phyloP scores from a whole-genome alignment of 2,329 filamentous ascomycete species.

The Rhynchosporium graminicola region DNA sequence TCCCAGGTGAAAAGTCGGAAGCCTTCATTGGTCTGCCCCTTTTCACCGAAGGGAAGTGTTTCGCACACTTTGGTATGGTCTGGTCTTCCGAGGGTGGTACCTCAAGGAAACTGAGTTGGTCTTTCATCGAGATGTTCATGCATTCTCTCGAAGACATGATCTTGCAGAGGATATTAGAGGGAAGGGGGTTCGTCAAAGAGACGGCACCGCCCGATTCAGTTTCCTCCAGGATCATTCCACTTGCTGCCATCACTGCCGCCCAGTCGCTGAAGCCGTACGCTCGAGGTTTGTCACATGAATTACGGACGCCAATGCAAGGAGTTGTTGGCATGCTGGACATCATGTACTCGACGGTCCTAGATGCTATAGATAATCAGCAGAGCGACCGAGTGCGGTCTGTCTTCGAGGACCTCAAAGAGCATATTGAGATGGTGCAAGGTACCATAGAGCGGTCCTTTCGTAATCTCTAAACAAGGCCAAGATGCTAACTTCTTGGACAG shows the following conservation, averaged over 20 bases:
- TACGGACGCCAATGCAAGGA: conserved; percentile 74
- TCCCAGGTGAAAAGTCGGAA: conserved; percentile 60
- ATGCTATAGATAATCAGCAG: conserved; percentile 58
- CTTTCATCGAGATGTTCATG: conserved; percentile 66
- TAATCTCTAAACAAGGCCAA: conserved; percentile 14
- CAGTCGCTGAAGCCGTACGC: conserved; percentile 72
- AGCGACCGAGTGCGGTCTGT: conserved; percentile 54
- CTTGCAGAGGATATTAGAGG: conserved; percentile 56
- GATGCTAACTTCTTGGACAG: conserved; percentile 41
- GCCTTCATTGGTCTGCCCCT: conserved; percentile 68
- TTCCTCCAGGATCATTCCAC: conserved; percentile 50
- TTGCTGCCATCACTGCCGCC: conserved; percentile 56
- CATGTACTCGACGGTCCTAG: conserved; percentile 71
- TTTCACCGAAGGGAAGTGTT: conserved; percentile 64
- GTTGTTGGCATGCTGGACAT: conserved; percentile 76
- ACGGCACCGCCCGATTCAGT: conserved; percentile 34
- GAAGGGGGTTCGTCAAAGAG: conserved; percentile 47
- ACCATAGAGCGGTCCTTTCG: conserved; percentile 26
- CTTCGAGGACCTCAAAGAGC: conserved; percentile 64
- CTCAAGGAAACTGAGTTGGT: conserved; percentile 60
- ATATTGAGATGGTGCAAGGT: conserved; percentile 72
- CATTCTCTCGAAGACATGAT: conserved; percentile 70
- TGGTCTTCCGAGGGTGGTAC: conserved; percentile 65
- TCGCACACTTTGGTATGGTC: conserved; percentile 71
- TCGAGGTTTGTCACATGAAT: conserved; percentile 70